Evolutionary conservation across 352 stramenopile species (phyloP).

Genomic region (Globisporangium solare): DNA sequence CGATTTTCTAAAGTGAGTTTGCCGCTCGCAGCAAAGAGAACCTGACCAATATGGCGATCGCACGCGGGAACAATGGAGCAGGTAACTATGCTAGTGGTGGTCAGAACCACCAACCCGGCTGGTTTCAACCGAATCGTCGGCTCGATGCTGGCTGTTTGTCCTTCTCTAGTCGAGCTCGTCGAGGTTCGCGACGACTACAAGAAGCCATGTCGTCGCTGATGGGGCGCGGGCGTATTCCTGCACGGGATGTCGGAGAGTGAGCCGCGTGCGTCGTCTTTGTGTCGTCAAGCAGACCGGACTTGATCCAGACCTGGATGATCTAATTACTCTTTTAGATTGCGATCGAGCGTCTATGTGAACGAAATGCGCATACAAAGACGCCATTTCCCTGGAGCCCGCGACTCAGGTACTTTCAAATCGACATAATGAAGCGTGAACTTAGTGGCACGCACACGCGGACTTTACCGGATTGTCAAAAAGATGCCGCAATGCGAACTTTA

Average conservation of each 20-base stretch:
- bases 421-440: conserved; percentile 1
- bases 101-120: too few relatives aligned
- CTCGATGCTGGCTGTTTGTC: conserved; percentile 3
- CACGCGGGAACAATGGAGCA: too few relatives aligned
- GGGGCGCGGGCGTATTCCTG: background rate
- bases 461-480: too few relatives aligned
- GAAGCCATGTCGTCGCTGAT: background rate
- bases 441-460: too few relatives aligned
- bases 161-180: conserved; percentile 11
- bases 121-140: background rate
- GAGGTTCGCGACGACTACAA: background rate
- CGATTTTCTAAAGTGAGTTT: background rate
- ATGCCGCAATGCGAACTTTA: too few relatives aligned
- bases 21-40: background rate
- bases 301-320: too few relatives aligned
- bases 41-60: background rate
- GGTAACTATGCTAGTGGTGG: background rate
- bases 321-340: too few relatives aligned
- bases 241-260: background rate
- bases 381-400: too few relatives aligned
- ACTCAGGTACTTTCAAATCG: background rate
- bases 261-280: background rate
- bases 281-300: background rate
- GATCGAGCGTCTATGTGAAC: too few relatives aligned
- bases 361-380: too few relatives aligned